Evolutionary conservation across 306 rosid genomes (phyloP).

Genomic region (Pueraria montana): DNA sequence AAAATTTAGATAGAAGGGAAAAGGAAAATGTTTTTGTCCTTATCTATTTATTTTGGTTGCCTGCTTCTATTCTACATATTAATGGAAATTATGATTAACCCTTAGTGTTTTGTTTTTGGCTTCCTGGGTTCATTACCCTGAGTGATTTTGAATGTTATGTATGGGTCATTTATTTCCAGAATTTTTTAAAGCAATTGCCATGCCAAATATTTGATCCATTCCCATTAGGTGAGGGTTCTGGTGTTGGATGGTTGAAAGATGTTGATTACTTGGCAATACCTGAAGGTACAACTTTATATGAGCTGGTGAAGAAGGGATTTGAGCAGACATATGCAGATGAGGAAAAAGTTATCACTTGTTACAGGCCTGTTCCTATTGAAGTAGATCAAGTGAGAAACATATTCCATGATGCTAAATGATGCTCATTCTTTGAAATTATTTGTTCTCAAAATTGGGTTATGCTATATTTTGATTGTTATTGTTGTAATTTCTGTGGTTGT

Average conservation of each 20-base stretch:
- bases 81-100: background rate
- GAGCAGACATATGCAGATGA: slow-evolving; percentile 93
- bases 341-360: slow-evolving; percentile 93
- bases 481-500: slow-evolving; percentile 44
- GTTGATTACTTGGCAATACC: slow-evolving; percentile 79
- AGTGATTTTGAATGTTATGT: slow-evolving; percentile 39
- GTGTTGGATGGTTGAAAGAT: slow-evolving; percentile 95
- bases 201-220: slow-evolving; percentile 87
- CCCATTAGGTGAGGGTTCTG: slow-evolving; percentile 94
- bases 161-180: slow-evolving; percentile 65
- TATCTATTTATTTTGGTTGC: slow-evolving; percentile 16
- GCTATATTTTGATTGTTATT: slow-evolving; percentile 32
- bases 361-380: slow-evolving; percentile 89
- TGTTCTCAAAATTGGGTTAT: slow-evolving; percentile 20
- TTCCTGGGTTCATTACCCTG: slow-evolving; percentile 12
- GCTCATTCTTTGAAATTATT: slow-evolving; percentile 16
- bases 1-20: slow-evolving; percentile 1
- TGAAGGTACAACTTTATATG: slow-evolving; percentile 82
- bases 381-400: slow-evolving; percentile 84
- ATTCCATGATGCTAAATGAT: slow-evolving; percentile 41
- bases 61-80: slow-evolving; percentile 1
- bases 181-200: slow-evolving; percentile 70
- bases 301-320: slow-evolving; percentile 85
- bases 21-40: background rate
- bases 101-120: background rate